Evolutionary conservation across 148 eudicot genomes (phyloP).

Genomic region (Chenopodium berlandieri): DNA sequence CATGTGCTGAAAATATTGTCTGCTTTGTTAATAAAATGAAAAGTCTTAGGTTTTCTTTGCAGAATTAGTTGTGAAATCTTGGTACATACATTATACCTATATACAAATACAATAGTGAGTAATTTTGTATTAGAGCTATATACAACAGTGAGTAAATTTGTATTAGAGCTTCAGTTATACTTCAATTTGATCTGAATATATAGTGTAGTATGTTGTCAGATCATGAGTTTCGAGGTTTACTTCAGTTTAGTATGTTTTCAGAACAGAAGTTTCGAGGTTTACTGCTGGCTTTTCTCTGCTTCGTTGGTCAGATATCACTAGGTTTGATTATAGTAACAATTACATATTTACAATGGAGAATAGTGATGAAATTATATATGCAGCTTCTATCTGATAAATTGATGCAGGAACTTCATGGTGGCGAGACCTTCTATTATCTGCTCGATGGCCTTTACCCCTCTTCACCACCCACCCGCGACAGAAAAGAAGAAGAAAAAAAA

Average conservation of each 20-base stretch:
- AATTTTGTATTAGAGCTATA: too few relatives aligned
- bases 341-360: constrained; percentile 76
- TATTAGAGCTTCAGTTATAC: neutral
- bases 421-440: too few relatives aligned
- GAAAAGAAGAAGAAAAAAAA: too few relatives aligned
- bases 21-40: neutral
- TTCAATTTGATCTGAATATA: too few relatives aligned
- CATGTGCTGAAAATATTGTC: neutral
- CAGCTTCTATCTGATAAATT: too few relatives aligned
- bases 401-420: too few relatives aligned
- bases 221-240: too few relatives aligned
- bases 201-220: too few relatives aligned
- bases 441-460: too few relatives aligned
- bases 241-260: neutral
- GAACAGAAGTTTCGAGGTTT: neutral
- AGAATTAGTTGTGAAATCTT: neutral
- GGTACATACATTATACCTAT: neutral
- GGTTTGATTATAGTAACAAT: constrained; percentile 75
- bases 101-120: neutral
- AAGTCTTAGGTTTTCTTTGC: neutral
- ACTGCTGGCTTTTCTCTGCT: constrained; percentile 7
- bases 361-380: too few relatives aligned
- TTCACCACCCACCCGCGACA: too few relatives aligned
- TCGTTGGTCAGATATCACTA: constrained; percentile 77
- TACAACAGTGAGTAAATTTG: too few relatives aligned